Percentiles rank a stretch among this genome's conserved stretches.
These are phyloP conservation scores for Ilex aquifolium DNA, from an alignment of 257 asterid genomes.

Conservation along the genomic window DNA sequence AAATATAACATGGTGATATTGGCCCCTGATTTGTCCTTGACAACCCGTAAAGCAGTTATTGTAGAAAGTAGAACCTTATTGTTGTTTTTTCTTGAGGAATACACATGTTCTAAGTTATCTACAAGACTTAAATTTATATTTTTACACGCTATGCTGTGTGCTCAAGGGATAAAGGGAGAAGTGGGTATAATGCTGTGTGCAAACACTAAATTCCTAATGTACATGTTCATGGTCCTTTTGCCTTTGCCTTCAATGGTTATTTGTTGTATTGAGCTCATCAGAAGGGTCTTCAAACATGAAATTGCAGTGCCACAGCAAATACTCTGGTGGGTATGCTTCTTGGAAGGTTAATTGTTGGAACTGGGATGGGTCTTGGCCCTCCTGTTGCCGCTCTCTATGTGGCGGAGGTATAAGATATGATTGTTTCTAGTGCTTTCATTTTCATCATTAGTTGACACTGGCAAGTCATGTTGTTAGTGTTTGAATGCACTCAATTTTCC, in stretches of 20 bases:
- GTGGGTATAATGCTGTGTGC: too few relatives aligned
- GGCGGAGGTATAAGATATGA: slow-evolving; percentile 60
- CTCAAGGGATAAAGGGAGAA: too few relatives aligned
- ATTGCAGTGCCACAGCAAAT: slow-evolving; percentile 64
- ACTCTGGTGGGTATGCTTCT: slow-evolving; percentile 84
- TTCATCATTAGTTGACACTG: background rate
- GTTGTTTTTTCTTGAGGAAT: too few relatives aligned
- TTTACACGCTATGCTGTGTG: too few relatives aligned
- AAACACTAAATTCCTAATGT: too few relatives aligned
- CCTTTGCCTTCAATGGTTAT: slow-evolving; percentile 4
- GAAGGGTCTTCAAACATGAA: slow-evolving; percentile 9
- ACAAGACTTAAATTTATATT: too few relatives aligned
- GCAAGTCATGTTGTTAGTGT: background rate
- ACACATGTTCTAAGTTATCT: too few relatives aligned
- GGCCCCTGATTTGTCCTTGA: too few relatives aligned
- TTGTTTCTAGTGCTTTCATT: background rate
- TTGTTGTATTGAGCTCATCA: slow-evolving; percentile 6
- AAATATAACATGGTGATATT: too few relatives aligned
- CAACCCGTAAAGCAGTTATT: too few relatives aligned
- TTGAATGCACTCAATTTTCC: background rate
- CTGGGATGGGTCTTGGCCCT: slow-evolving; percentile 96
- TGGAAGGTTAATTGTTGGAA: slow-evolving; percentile 83
- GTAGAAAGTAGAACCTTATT: too few relatives aligned
- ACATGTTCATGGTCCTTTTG: background rate
- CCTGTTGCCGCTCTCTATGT: slow-evolving; percentile 93